Evolutionary conservation across 176 grass and related monocot genomes (phyloP).

Genomic region (Triticum dicoccoides): DNA sequence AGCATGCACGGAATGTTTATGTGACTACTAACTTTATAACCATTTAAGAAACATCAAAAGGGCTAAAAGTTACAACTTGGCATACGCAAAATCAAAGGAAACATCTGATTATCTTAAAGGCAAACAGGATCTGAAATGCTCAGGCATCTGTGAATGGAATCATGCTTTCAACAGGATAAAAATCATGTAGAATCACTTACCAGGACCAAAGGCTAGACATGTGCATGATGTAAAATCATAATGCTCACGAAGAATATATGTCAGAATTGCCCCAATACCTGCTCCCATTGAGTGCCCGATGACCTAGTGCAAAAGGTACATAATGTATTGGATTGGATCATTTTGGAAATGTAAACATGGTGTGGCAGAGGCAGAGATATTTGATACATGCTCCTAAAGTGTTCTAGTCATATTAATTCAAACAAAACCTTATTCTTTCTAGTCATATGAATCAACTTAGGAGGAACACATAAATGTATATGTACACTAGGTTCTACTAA

Average conservation of each 20-base stretch:
- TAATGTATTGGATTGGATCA: neutral
- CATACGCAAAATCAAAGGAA: neutral
- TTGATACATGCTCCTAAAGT: neutral
- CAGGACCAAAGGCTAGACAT: constrained; percentile 82
- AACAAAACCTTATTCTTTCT: constrained; percentile 6
- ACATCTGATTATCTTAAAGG: constrained; percentile 4
- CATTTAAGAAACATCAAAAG: neutral
- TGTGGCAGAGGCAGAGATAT: neutral
- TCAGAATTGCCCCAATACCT: constrained; percentile 72
- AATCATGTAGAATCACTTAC: constrained; percentile 34
- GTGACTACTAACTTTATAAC: neutral
- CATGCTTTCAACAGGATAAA: neutral
- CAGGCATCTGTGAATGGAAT: neutral
- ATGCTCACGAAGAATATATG: constrained; percentile 75
- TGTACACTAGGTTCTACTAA: neutral
- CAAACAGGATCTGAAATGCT: neutral
- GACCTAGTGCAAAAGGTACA: constrained; percentile 44
- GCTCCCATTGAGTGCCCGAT: constrained; percentile 90
- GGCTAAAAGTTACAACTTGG: neutral
- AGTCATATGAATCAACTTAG: neutral
- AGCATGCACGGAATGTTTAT: neutral
- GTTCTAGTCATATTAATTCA: neutral
- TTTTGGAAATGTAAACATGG: neutral
- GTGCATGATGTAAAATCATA: constrained; percentile 67
- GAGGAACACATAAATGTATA: constrained; percentile 3